Evolutionary conservation across 2,329 filamentous ascomycete species (phyloP).

Genomic region (Plenodomus tracheiphilus): DNA sequence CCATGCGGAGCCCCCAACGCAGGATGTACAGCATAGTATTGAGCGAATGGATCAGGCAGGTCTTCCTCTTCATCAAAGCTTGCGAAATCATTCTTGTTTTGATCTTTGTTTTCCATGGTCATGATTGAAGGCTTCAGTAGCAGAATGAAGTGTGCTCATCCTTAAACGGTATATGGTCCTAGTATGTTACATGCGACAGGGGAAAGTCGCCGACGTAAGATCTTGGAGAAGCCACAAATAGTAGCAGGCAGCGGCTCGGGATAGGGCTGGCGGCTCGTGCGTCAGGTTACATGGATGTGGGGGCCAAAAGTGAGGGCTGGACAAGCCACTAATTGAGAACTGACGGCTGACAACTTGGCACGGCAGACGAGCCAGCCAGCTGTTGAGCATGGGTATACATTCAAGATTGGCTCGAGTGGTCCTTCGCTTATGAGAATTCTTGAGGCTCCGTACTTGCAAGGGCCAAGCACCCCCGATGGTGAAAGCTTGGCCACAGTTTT

Average conservation of each 20-base stretch:
- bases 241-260: no score
- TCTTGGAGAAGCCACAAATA: no score
- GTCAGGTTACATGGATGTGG: no score
- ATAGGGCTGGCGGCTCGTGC: no score
- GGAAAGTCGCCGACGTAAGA: no score
- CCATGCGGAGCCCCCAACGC: slow-evolving; percentile 1
- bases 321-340: neutral
- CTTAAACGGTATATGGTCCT: neutral
- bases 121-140: neutral
- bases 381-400: no score
- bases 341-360: neutral
- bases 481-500: neutral
- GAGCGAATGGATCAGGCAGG: neutral
- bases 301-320: no score
- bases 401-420: no score
- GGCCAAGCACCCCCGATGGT: no score
- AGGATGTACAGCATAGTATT: neutral
- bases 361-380: neutral
- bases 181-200: no score
- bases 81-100: neutral
- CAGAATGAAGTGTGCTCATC: neutral
- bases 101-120: neutral
- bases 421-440: no score
- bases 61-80: neutral
- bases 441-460: no score